Evolutionary conservation across 2,329 filamentous ascomycete genomes (phyloP), one percentile per base, ranked within the genome.

Genomic region (Aspergillus sp.): DNA sequence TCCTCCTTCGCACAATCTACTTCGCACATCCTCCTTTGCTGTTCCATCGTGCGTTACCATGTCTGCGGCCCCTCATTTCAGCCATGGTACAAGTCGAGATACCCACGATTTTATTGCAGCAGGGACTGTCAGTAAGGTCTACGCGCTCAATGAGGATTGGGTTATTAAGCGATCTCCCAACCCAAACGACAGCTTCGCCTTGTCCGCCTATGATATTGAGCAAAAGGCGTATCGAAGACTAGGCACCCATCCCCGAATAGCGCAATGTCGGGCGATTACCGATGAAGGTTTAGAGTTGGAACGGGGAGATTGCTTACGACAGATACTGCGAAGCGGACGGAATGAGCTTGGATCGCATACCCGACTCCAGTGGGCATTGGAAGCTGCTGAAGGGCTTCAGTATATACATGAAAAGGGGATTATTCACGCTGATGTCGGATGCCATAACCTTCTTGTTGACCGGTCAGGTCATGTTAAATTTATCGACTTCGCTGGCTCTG

Each of bases 401-500:
- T 55, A 57, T 20, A 57, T 58, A 20, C 54, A 58, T 47, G 36
- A 31, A 5, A 52, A 57, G 21, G 38, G 32, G 9, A 57, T 58
- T 36, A 51, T 58, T 16, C 51, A 58, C 42, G 57, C 54, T 5
- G 57, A 58, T 48, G 40, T 58, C 43, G 57, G 54, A 13, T 58
- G 57, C 47, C 57, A 57, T 44, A 58, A 58, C 49, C 25, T 57
- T 43, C 17, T 58, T 43, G 36, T 58, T 14, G 50, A 56, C 45
- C 50, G 23, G 16, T 45, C 51, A 16, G 47, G 47, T 34, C 55
- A 56, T 47, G 46, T 58, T 23, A 56, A 54, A 42, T 56, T 56
- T 44, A 59, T 59, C 50, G 55, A 59, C 41, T 58, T 55, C 50
- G 49, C 49, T 53, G 57, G 57, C 45, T 59, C 55, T 44, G 53